Evolutionary conservation across 306 rosid species (phyloP).

Genomic region (Fragaria ananassa): DNA sequence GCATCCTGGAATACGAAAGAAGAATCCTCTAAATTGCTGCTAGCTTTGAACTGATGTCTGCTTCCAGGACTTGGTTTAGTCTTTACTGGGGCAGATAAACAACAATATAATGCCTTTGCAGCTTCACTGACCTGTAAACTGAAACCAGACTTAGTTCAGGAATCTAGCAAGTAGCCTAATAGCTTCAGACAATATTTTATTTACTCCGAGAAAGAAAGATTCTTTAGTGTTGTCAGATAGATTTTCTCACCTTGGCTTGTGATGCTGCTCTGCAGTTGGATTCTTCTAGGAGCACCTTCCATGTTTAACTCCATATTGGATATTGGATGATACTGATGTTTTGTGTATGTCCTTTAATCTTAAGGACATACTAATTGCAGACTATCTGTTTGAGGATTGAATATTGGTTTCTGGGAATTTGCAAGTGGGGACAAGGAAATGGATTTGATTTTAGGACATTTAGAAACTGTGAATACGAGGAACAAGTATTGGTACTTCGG

Average conservation of each 20-base stretch:
- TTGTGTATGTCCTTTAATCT: neutral
- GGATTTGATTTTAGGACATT: neutral
- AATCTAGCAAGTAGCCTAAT: neutral
- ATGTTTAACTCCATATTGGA: neutral
- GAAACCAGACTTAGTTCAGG: slow-evolving; percentile 13
- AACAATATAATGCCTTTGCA: neutral
- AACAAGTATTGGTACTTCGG: neutral
- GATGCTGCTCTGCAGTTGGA: slow-evolving; percentile 9
- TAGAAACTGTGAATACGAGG: neutral
- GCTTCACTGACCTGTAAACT: slow-evolving; percentile 38
- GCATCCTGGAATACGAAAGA: neutral
- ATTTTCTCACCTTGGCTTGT: slow-evolving; percentile 43
- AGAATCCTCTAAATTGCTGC: slow-evolving; percentile 2
- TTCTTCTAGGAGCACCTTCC: slow-evolving; percentile 11
- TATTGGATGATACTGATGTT: neutral
- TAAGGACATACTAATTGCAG: neutral
- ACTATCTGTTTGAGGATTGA: neutral
- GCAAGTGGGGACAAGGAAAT: neutral
- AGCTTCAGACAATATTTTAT: slow-evolving; percentile 8
- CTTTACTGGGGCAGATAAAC: neutral
- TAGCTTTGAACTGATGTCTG: neutral
- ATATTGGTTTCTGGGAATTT: neutral
- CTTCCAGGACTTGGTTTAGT: slow-evolving; percentile 5
- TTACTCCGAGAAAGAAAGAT: slow-evolving; percentile 4
- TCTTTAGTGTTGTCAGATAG: neutral